Evolutionary conservation across 1,139 yeast species (phyloP).

Genomic region (Candida gigantensis): DNA sequence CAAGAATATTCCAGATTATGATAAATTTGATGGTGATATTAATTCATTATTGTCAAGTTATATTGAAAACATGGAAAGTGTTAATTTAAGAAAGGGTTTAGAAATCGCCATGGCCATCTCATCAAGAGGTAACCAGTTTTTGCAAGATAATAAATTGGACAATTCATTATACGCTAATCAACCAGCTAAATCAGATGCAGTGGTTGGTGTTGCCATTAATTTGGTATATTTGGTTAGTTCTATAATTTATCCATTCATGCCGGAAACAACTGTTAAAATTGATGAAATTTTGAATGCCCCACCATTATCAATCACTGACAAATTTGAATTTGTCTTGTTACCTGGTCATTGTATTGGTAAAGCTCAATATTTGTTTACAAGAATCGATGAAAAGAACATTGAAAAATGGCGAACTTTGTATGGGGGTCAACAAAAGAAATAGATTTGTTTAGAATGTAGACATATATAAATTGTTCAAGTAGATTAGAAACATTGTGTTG

Average conservation of each 20-base stretch:
- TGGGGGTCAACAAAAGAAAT: slow-evolving; percentile 63
- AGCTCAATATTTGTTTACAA: slow-evolving; percentile 85
- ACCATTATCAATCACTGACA: slow-evolving; percentile 71
- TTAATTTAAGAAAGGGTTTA: slow-evolving; percentile 82
- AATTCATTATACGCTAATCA: slow-evolving; percentile 74
- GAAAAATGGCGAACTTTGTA: slow-evolving; percentile 85
- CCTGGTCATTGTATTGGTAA: slow-evolving; percentile 88
- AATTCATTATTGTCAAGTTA: slow-evolving; percentile 62
- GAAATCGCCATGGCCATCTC: slow-evolving; percentile 90
- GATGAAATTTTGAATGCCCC: slow-evolving; percentile 83
- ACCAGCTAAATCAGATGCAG: slow-evolving; percentile 88
- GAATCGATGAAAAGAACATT: slow-evolving; percentile 88
- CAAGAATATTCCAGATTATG: slow-evolving; percentile 49
- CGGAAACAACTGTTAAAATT: slow-evolving; percentile 73
- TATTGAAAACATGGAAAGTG: slow-evolving; percentile 72
- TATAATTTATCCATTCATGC: slow-evolving; percentile 84
- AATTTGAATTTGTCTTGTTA: slow-evolving; percentile 65
- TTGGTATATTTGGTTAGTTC: slow-evolving; percentile 82
- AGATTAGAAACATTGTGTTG: too few species aligned
- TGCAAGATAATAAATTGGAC: slow-evolving; percentile 94
- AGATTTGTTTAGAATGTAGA: slow-evolving; percentile 3
- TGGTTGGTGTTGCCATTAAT: slow-evolving; percentile 88
- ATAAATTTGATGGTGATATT: slow-evolving; percentile 55
- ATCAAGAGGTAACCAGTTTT: slow-evolving; percentile 89
- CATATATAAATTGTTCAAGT: too few species aligned